Evolutionary conservation across 257 asterid species (phyloP).

Genomic region (Forsythia viridissima): DNA sequence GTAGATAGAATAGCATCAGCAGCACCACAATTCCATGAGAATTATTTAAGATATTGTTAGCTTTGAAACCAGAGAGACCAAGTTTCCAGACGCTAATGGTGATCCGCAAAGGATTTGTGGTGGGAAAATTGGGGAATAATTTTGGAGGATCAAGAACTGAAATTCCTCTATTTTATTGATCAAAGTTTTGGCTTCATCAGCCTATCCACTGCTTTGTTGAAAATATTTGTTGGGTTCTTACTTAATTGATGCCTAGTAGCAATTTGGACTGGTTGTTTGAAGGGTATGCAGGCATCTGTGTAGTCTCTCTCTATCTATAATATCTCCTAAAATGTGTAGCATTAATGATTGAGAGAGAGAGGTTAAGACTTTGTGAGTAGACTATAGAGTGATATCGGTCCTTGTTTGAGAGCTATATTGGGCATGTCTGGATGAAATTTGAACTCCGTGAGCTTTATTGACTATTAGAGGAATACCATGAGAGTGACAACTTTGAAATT

Average conservation of each 20-base stretch:
- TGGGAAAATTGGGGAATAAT: neutral
- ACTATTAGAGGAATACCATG: conserved; percentile 31
- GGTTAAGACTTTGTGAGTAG: conserved; percentile 67
- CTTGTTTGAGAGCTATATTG: conserved; percentile 61
- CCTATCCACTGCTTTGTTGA: conserved; percentile 42
- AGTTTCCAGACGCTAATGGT: conserved; percentile 46
- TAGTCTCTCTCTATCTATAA: conserved; percentile 41
- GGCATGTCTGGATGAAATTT: conserved; percentile 67
- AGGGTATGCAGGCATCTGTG: conserved; percentile 72
- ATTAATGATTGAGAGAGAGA: conserved; percentile 34
- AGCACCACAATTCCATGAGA: conserved; percentile 63
- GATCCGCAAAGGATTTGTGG: no score
- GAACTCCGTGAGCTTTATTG: conserved; percentile 94
- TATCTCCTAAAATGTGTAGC: conserved; percentile 52
- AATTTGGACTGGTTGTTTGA: conserved; percentile 91
- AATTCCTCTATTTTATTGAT: conserved; percentile 48
- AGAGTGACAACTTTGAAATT: conserved; percentile 58
- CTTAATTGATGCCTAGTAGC: conserved; percentile 71
- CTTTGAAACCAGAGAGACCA: conserved; percentile 69
- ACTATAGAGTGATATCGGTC: conserved; percentile 71
- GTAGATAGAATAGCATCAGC: conserved; percentile 56
- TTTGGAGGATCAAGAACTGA: conserved; percentile 38
- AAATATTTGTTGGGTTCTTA: conserved; percentile 23
- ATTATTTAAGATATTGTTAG: conserved; percentile 55
- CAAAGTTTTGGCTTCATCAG: conserved; percentile 48